Base-by-base conservation (phyloP, 768 basidiomycete genomes). In the Serendipita sp. region DNA sequence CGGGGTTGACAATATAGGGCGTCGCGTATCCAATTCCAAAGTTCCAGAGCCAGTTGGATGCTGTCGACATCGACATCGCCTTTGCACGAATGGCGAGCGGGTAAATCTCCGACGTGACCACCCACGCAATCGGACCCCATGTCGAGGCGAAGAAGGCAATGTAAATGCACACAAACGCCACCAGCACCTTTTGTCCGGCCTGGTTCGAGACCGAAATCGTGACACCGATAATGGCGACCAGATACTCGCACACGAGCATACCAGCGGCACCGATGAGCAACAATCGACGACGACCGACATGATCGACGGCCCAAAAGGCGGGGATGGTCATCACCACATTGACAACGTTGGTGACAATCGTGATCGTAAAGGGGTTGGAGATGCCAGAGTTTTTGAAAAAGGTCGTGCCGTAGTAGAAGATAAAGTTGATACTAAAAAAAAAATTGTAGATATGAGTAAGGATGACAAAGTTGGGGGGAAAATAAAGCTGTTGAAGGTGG, bases 241-340 rank as follows among this genome's bases (percentile, higher is more conserved):
- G 80, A 76, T 78, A 91, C 73, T 93, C 86, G 78, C 89, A 93
- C 68, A 91, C 65, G 67, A 81, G 77, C 91, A 93, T 93, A 62
- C 85, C 84, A 62, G 79, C 72, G 28, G 90, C 89, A 69, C 92
- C 92, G 64, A 81, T 78, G 69, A 90, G 76, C 61, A 92, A 80
- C 61, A 94, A 80, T 42, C 81, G 79, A 63, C 91, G 84, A 67
- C 91, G 89, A 68, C 91, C 91, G 70, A 87, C 81, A 60, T 78
- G 78, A 71, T 95, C 91, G 65, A 93, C 82, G 70, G 84, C 81
- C 74, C 79, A 90, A 73, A 92, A 83, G 34, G 86, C 88, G 64
- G 88, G 78, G 26, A 89, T 74, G 51, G 92, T 94, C 75, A 85
- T 88, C 71, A 78, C 76, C 28, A 84, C 82, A 70, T 90, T 87